Conservation (phyloP, 179 eudicot species). For the Beta corolliflora region DNA sequence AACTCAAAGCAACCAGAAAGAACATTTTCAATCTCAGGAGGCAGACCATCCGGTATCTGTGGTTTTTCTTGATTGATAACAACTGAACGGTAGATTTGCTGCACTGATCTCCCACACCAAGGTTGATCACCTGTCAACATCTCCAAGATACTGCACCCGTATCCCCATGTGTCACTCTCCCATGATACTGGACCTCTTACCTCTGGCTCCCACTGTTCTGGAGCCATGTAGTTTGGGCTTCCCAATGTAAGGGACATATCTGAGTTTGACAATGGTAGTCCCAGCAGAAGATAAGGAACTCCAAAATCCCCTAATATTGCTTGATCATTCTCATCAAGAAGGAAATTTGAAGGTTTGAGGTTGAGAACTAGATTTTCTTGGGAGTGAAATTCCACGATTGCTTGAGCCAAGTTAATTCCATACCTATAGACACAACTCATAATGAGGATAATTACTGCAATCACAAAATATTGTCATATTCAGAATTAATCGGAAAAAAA, state of each 20-base stretch:
- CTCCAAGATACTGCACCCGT: conserved; percentile 77
- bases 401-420: conserved; percentile 67
- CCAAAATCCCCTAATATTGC: conserved; percentile 79
- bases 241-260: conserved; percentile 58
- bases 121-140: conserved; percentile 81
- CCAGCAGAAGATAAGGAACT: conserved; percentile 60
- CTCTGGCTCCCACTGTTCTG: conserved; percentile 92
- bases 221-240: conserved; percentile 84
- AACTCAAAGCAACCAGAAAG: conserved; percentile 79
- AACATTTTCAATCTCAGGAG: conserved; percentile 65
- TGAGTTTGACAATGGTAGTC: conserved; percentile 47
- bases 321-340: conserved; percentile 56
- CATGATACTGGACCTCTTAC: conserved; percentile 76
- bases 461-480: background rate
- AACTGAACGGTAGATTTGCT: conserved; percentile 61
- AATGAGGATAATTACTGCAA: background rate
- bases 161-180: conserved; percentile 92
- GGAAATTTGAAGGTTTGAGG: conserved; percentile 82
- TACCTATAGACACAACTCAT: conserved; percentile 44
- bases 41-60: conserved; percentile 70
- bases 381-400: conserved; percentile 65
- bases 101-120: conserved; percentile 67
- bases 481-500: background rate
- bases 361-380: conserved; percentile 62
- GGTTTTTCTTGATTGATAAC: conserved; percentile 72